A percentile compares a stretch with the other conserved stretches of the same genome.
Evolutionary conservation across 1,284 basidiomycete species (phyloP).

Genomic region (Meripilus lineatus): DNA sequence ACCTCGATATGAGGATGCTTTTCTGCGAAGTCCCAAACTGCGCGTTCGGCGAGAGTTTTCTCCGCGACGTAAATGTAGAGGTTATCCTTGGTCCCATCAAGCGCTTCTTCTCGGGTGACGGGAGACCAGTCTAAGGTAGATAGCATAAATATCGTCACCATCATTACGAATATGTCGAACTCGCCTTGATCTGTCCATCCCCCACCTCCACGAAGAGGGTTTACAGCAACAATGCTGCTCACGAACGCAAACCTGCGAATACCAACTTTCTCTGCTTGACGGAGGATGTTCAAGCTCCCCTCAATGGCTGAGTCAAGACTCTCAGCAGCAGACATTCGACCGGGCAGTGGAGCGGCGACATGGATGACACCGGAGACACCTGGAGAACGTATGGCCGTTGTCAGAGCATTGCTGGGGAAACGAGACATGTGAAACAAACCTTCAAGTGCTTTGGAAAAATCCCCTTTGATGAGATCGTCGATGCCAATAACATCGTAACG

Average conservation of each 20-base stretch:
- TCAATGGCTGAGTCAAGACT: constrained; percentile 17
- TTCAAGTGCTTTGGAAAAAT: constrained; percentile 6
- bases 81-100: too few species aligned
- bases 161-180: too few species aligned
- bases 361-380: constrained; percentile 28
- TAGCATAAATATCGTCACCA: too few species aligned
- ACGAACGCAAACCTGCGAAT: constrained; percentile 22
- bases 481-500: constrained; percentile 4
- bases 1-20: constrained; percentile 20
- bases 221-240: constrained; percentile 17
- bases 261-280: constrained; percentile 24
- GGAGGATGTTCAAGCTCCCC: constrained; percentile 24
- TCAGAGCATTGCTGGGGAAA: background rate
- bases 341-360: constrained; percentile 28
- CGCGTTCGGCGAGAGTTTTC: constrained; percentile 21
- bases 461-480: constrained; percentile 6
- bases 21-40: constrained; percentile 23
- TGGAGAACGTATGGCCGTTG: background rate
- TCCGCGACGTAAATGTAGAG: constrained; percentile 14
- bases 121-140: too few species aligned
- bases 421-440: background rate
- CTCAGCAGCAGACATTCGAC: constrained; percentile 10
- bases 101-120: too few species aligned
- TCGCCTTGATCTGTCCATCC: too few species aligned
- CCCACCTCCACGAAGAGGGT: too few species aligned